Evolutionary conservation across 2,329 filamentous ascomycete species (phyloP), one percentile per base, ranked within the genome.

Genomic region (Mycosphaerella sp.): DNA sequence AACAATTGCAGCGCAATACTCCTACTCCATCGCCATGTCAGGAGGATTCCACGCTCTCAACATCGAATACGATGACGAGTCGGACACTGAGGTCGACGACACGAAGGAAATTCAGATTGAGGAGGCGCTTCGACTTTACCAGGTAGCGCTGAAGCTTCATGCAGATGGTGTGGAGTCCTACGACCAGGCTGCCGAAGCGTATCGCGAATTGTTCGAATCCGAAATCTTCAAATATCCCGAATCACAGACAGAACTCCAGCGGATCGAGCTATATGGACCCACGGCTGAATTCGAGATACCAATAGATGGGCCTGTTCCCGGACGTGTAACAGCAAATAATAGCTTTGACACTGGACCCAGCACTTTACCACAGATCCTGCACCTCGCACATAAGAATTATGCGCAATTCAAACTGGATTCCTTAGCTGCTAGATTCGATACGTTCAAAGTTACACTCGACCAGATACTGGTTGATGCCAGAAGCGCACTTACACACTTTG

Each of bases 41-140:
- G 78, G 81, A 62, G 30, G 30, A 5, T 97, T 94, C 73, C 82
- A 85, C 64, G 88, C 91, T 47, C 83, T 96, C 70, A 98, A 98
- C 68, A 81, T 97, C 71, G 90, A 96, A 70, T 86, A 88, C 8
- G 93, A 96, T 71, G 88, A 94, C 65, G 87, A 88, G 52, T 76
- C 85, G 58, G 89, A 95, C 66, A 88, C 95, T 62, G 90, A 96
- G 70, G 76, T 95, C 64, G 93, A 98, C 68, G 89, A 93, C 63
- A 95, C 90, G 30, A 93, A 91, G 68, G 91, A 97, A 70, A 83
- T 98, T 46, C 90, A 95, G 77, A 91, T 97, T 64, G 93, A 98
- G 64, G 93, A 98, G 72, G 90, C 93, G 42, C 75, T 98, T 56
- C 97, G 96, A 71, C 80, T 91, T 32, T 98, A 96, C 67, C 90